These are phyloP conservation scores for Amaranthus hypochondriacus DNA, from an alignment of 148 eudicot species.

Conservation along the genomic window DNA sequence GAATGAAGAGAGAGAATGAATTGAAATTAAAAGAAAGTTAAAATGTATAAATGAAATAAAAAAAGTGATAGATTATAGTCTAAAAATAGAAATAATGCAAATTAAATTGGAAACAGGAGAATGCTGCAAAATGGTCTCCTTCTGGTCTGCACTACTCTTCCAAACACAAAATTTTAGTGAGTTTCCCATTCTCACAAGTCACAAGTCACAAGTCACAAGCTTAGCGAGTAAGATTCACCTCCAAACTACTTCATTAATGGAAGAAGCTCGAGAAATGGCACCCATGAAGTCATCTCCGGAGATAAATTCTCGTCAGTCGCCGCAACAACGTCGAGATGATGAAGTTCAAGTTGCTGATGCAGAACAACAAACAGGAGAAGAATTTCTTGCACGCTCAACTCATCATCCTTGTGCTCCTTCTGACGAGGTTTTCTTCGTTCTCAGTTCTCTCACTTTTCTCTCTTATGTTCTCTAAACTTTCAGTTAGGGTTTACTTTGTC, in stretches of 20 bases:
- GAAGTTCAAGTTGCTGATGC: constrained; percentile 21
- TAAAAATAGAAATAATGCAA: too few relatives aligned
- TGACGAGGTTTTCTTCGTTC: constrained; percentile 47
- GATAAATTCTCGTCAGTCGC: neutral
- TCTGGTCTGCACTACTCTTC: neutral
- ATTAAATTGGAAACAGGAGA: too few relatives aligned
- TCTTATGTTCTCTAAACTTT: neutral
- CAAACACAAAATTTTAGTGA: neutral
- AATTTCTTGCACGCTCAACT: constrained; percentile 22
- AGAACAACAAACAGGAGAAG: constrained; percentile 17
- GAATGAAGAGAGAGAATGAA: too few relatives aligned
- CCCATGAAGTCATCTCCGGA: neutral
- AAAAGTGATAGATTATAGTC: too few relatives aligned
- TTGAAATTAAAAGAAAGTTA: too few relatives aligned
- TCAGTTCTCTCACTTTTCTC: neutral
- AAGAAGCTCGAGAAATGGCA: constrained; percentile 9
- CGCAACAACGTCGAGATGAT: neutral
- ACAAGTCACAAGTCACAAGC: too few relatives aligned
- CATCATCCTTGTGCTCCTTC: constrained; percentile 74
- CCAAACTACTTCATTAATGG: neutral
- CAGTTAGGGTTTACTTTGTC: constrained; percentile 8
- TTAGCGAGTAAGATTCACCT: too few relatives aligned
- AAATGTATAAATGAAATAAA: too few relatives aligned
- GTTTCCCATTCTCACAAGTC: too few relatives aligned
- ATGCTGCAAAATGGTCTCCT: too few relatives aligned